These are phyloP conservation scores for Aspergillus flavus DNA, from an alignment of 2,329 filamentous ascomycete genomes.

Conservation along the genomic window DNA sequence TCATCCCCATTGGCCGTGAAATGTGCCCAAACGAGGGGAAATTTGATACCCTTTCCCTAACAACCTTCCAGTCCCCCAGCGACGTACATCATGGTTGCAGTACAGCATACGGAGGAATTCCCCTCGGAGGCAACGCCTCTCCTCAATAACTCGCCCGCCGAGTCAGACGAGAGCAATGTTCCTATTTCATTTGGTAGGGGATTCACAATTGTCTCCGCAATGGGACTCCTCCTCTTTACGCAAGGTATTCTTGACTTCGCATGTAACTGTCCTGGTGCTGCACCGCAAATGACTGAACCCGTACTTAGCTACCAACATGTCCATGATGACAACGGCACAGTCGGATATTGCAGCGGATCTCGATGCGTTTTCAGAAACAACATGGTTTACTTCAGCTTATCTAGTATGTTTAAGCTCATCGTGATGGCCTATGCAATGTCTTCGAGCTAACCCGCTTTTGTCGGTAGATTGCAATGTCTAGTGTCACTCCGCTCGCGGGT, in stretches of 20 bases:
- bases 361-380: slow-evolving; percentile 70
- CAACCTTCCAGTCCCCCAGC: neutral
- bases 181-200: slow-evolving; percentile 16
- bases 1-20: neutral
- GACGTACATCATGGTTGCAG: slow-evolving; percentile 9
- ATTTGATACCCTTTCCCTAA: neutral
- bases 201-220: slow-evolving; percentile 15
- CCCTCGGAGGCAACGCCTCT: slow-evolving; percentile 21
- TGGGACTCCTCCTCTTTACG: slow-evolving; percentile 22
- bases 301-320: slow-evolving; percentile 66
- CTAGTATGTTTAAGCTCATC: slow-evolving; percentile 47
- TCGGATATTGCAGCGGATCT: slow-evolving; percentile 75
- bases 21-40: neutral
- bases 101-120: slow-evolving; percentile 7
- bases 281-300: neutral
- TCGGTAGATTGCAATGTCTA: slow-evolving; percentile 58
- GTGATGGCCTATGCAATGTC: neutral
- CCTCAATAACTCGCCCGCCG: slow-evolving; percentile 6
- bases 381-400: slow-evolving; percentile 81
- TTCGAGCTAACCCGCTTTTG: slow-evolving; percentile 6
- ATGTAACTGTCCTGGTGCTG: neutral
- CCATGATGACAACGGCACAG: slow-evolving; percentile 79
- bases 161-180: neutral
- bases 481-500: slow-evolving; percentile 69
- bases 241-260: slow-evolving; percentile 14